phyloP scores from a whole-genome alignment of 805 yeast genomes.

The Kuraishia piskuri region DNA sequence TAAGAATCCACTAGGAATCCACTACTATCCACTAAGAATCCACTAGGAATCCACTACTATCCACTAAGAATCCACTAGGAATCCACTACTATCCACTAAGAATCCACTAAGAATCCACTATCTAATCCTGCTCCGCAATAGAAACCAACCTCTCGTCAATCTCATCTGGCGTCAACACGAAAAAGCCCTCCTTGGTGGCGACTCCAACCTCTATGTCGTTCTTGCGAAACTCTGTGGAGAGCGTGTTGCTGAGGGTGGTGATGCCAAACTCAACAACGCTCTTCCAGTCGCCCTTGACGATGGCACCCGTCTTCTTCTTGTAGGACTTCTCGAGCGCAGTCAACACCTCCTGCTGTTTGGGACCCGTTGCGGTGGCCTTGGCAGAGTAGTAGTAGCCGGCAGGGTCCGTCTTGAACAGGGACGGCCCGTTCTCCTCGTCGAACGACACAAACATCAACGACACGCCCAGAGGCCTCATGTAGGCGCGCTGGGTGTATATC shows the following conservation, averaged over 20 bases:
- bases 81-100: too few species aligned
- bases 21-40: too few species aligned
- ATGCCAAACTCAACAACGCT: conserved; percentile 86
- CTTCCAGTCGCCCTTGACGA: conserved; percentile 77
- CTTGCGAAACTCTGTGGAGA: conserved; percentile 90
- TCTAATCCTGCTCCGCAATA: conserved; percentile 90
- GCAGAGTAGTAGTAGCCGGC: conserved; percentile 93
- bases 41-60: too few species aligned
- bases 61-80: too few species aligned
- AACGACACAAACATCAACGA: conserved; percentile 81
- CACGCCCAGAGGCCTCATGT: conserved; percentile 97
- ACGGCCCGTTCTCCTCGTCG: conserved; percentile 88
- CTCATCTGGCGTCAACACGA: conserved; percentile 70
- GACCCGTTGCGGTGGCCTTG: conserved; percentile 91
- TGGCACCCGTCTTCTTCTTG: conserved; percentile 45
- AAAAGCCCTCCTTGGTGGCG: conserved; percentile 65
- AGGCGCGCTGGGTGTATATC: conserved; percentile 94
- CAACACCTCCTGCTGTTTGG: conserved; percentile 92
- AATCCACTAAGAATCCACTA: too few species aligned
- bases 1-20: too few species aligned
- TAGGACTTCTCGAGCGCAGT: conserved; percentile 85
- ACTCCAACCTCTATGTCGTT: conserved; percentile 92
- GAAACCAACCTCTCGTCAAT: conserved; percentile 91
- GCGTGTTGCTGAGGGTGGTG: conserved; percentile 72
- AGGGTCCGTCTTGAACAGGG: conserved; percentile 88